Evolutionary conservation across 305 asterid genomes (phyloP).

Genomic region (Salvia sclarea): DNA sequence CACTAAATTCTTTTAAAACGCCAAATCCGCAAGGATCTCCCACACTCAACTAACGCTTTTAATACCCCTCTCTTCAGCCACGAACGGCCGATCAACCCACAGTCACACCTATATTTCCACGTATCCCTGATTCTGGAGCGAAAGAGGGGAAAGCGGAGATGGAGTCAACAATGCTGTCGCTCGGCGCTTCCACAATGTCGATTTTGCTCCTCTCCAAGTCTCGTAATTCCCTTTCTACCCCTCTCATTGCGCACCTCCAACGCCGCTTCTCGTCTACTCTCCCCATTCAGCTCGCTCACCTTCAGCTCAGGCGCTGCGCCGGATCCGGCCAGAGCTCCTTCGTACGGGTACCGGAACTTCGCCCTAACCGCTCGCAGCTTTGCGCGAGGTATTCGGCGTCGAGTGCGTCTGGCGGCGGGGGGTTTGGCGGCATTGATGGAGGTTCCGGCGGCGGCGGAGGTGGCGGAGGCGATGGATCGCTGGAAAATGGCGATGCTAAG

Average conservation of each 20-base stretch:
- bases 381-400: slow-evolving; percentile 56
- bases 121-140: not conserved
- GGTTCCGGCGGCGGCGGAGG: slow-evolving; percentile 45
- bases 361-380: slow-evolving; percentile 43
- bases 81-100: slow-evolving; percentile 12
- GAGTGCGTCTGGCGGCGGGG: slow-evolving; percentile 72
- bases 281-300: slow-evolving; percentile 39
- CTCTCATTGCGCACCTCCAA: slow-evolving; percentile 47
- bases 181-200: slow-evolving; percentile 41
- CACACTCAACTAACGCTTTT: slow-evolving; percentile 21
- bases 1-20: not conserved
- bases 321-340: slow-evolving; percentile 37
- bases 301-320: slow-evolving; percentile 39
- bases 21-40: not conserved
- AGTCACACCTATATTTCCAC: slow-evolving; percentile 7
- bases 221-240: slow-evolving; percentile 43
- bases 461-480: slow-evolving; percentile 61
- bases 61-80: slow-evolving; percentile 8
- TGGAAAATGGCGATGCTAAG: slow-evolving; percentile 56
- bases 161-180: slow-evolving; percentile 52
- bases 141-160: slow-evolving; percentile 29
- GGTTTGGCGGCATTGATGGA: slow-evolving; percentile 55
- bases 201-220: slow-evolving; percentile 48
- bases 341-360: slow-evolving; percentile 29
- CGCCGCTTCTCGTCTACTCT: slow-evolving; percentile 47